These are phyloP conservation scores for Leccinellum luteum DNA, from an alignment of 768 basidiomycete genomes.

Conservation along the genomic window DNA sequence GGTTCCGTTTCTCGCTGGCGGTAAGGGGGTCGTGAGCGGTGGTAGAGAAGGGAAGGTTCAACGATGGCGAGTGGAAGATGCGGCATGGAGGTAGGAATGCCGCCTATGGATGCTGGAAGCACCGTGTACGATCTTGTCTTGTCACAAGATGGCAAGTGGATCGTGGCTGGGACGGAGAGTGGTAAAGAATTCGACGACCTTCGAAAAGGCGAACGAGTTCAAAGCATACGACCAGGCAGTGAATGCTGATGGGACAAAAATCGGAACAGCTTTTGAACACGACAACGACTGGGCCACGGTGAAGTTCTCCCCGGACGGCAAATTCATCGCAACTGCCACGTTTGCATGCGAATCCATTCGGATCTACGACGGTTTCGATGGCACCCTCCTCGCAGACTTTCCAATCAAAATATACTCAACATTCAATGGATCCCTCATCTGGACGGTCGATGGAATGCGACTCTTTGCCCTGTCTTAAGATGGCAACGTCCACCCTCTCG, in stretches of 20 bases:
- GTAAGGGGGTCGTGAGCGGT: neutral
- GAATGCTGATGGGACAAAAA: neutral
- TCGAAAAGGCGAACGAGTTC: neutral
- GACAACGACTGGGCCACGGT: too few species aligned
- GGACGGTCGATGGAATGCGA: too few species aligned
- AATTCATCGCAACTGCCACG: too few species aligned
- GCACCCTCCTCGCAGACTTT: too few species aligned
- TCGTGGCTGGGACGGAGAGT: neutral
- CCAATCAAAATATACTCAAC: too few species aligned
- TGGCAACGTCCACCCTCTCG: too few species aligned
- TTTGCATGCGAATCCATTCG: too few species aligned
- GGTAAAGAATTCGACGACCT: neutral
- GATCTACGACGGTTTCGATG: too few species aligned
- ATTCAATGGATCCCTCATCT: too few species aligned
- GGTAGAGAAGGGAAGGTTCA: neutral
- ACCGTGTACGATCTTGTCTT: neutral
- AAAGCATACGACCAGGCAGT: neutral
- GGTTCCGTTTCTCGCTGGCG: neutral
- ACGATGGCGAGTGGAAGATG: neutral
- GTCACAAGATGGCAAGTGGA: neutral
- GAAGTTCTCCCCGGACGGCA: too few species aligned
- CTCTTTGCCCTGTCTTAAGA: too few species aligned
- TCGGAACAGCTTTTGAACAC: neutral
- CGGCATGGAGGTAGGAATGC: neutral
- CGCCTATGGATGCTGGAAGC: neutral